A percentile compares a stretch with the other conserved stretches of the same genome.
phyloP scores from a whole-genome alignment of 805 yeast species.

The Scheffersomyces coipomensis region DNA sequence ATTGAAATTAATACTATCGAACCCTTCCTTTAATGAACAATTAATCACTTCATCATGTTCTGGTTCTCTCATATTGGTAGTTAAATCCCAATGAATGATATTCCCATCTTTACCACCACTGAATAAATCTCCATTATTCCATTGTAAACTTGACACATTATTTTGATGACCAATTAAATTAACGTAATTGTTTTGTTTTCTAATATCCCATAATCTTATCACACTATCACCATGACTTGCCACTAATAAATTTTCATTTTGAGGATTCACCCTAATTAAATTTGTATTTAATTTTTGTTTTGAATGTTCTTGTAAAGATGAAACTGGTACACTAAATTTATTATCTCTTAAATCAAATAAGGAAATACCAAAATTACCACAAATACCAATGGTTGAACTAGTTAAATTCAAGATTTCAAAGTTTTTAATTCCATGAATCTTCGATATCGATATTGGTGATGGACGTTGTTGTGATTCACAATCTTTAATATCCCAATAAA shows the following conservation, averaged over 20 bases:
- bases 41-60: conserved; percentile 13
- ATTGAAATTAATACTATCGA: conserved; percentile 39
- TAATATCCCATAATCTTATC: conserved; percentile 73
- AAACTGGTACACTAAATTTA: conserved; percentile 33
- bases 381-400: conserved; percentile 57
- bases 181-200: conserved; percentile 56
- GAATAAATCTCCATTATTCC: conserved; percentile 56
- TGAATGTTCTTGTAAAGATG: conserved; percentile 7
- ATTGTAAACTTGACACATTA: conserved; percentile 53
- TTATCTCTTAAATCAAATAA: conserved; percentile 63
- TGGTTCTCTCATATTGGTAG: conserved; percentile 18
- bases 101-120: conserved; percentile 66
- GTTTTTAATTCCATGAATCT: conserved; percentile 47
- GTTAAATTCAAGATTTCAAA: conserved; percentile 50
- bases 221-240: conserved; percentile 58
- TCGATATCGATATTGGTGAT: conserved; percentile 54
- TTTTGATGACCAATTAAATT: conserved; percentile 56
- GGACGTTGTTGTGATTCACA: conserved; percentile 41
- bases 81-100: conserved; percentile 65
- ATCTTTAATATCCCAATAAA: conserved; percentile 71
- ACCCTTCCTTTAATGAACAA: conserved; percentile 49
- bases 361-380: conserved; percentile 74
- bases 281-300: conserved; percentile 30
- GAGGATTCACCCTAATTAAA: conserved; percentile 61
- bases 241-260: conserved; percentile 60